phyloP scores from a whole-genome alignment of 257 asterid genomes.

The Rauvolfia tetraphylla region DNA sequence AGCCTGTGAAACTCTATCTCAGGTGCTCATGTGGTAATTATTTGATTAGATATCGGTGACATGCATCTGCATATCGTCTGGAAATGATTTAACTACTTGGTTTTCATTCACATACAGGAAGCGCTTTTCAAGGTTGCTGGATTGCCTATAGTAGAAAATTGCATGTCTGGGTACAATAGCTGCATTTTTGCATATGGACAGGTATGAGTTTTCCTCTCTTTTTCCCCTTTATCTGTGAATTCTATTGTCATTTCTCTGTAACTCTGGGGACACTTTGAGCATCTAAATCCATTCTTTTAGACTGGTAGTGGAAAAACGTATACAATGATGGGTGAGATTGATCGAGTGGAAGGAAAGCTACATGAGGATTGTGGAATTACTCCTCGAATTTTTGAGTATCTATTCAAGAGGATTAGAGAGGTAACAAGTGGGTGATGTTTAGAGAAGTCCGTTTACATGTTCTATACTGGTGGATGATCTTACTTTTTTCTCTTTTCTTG shows the following conservation, averaged over 20 bases:
- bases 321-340: conserved; percentile 87
- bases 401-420: conserved; percentile 70
- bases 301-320: conserved; percentile 92
- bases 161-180: conserved; percentile 92
- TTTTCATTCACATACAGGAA: conserved; percentile 40
- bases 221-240: background rate
- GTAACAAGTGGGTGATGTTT: conserved; percentile 28
- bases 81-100: conserved; percentile 14
- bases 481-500: background rate
- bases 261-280: conserved; percentile 3
- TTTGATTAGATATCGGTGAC: background rate
- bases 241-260: conserved; percentile 5
- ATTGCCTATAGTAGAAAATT: conserved; percentile 85
- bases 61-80: background rate
- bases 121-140: conserved; percentile 76
- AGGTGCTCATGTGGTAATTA: conserved; percentile 43
- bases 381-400: conserved; percentile 70
- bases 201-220: conserved; percentile 31
- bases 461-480: conserved; percentile 13
- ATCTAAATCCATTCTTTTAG: conserved; percentile 33
- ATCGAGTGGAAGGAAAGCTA: conserved; percentile 48
- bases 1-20: conserved; percentile 72
- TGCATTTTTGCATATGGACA: conserved; percentile 96
- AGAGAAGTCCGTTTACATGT: conserved; percentile 5
- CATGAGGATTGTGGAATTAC: conserved; percentile 71